Evolutionary conservation across 1,284 basidiomycete genomes (phyloP).

Genomic region (Ceratobasidium sp.): DNA sequence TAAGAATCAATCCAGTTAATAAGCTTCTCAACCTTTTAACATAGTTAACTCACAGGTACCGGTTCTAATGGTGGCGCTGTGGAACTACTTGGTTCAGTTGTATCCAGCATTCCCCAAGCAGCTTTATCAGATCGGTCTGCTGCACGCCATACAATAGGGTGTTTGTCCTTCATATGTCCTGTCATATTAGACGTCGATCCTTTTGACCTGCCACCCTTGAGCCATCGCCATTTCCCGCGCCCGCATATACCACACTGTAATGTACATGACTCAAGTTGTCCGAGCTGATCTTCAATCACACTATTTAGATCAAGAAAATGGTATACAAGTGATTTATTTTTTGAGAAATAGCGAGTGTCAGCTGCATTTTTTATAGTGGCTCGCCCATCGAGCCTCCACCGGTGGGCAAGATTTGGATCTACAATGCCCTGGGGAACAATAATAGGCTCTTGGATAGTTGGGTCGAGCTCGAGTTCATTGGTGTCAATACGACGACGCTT

Average conservation of each 20-base stretch:
- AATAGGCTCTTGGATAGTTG: no score
- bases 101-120: neutral
- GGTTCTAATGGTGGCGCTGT: neutral
- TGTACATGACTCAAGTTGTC: conserved; percentile 6
- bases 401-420: neutral
- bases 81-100: neutral
- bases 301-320: neutral
- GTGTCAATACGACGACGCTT: neutral
- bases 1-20: neutral
- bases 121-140: neutral
- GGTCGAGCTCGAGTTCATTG: neutral
- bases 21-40: neutral
- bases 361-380: conserved; percentile 11
- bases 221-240: neutral
- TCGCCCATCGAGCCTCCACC: neutral
- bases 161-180: neutral
- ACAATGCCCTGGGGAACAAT: neutral
- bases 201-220: neutral
- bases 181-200: conserved; percentile 13
- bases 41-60: neutral
- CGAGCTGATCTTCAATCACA: neutral
- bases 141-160: neutral
- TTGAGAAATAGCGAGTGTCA: conserved; percentile 14
- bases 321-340: conserved; percentile 9
- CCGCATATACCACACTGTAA: conserved; percentile 13